Evolutionary conservation across 1,284 basidiomycete genomes (phyloP).

Genomic region (Amylostereum chailletii): DNA sequence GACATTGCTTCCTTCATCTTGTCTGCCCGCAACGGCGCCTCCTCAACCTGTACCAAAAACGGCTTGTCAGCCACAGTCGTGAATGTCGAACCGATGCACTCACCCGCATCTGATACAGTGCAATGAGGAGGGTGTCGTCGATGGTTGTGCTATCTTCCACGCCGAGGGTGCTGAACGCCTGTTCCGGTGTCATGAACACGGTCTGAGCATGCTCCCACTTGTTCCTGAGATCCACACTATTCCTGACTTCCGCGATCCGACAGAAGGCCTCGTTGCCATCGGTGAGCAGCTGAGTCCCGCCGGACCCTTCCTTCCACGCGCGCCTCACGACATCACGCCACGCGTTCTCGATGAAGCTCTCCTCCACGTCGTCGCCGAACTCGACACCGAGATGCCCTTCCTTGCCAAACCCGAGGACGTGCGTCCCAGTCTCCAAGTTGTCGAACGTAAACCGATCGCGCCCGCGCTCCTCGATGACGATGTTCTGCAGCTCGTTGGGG

Average conservation of each 20-base stretch:
- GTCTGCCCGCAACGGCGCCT: constrained; percentile 53
- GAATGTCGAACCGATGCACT: constrained; percentile 18
- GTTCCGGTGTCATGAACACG: constrained; percentile 57
- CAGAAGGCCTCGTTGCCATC: constrained; percentile 57
- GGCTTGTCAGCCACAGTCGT: constrained; percentile 4
- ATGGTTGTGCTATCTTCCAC: constrained; percentile 37
- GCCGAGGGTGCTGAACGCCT: constrained; percentile 70
- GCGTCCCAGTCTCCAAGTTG: constrained; percentile 39
- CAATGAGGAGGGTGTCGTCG: constrained; percentile 71
- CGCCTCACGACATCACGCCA: constrained; percentile 56
- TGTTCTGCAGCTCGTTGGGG: constrained; percentile 39
- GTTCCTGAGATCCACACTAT: constrained; percentile 38
- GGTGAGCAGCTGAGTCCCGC: constrained; percentile 27
- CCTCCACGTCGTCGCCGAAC: constrained; percentile 57
- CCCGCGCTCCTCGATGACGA: constrained; percentile 49
- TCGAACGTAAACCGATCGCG: constrained; percentile 54
- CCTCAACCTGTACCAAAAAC: constrained; percentile 45
- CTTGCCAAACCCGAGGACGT: constrained; percentile 56
- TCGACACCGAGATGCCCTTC: constrained; percentile 52
- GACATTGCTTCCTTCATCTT: constrained; percentile 59
- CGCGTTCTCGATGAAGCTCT: constrained; percentile 58
- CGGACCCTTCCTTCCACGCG: constrained; percentile 49
- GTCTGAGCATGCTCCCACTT: constrained; percentile 47
- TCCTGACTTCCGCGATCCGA: constrained; percentile 52
- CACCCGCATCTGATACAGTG: constrained; percentile 68